Base-by-base conservation (phyloP, 495 filamentous ascomycete species). In the Aspergillus sclerotioniger region DNA sequence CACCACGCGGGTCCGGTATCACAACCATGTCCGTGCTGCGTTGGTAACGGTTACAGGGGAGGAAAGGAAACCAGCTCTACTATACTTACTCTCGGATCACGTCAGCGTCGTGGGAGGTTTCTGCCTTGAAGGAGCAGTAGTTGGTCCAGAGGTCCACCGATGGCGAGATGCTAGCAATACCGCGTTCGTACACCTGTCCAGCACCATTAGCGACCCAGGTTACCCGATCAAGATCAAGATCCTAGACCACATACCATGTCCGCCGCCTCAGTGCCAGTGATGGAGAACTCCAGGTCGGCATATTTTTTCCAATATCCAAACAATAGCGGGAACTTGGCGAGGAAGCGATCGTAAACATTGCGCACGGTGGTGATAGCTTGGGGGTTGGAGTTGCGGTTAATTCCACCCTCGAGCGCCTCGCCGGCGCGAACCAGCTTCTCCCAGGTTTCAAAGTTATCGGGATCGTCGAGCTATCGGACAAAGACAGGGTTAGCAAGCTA, bases 231-330 rank as follows among this genome's bases (percentile, higher is more conserved):
- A 37, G 28, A 39, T 16, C 16, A 56, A 31, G 17, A 51, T 20
- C 17, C 1, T 81, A 13, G 25, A 5, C 25, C 25, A 25, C 54
- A 55, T 66, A 97, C 94, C 90, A 98, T 94, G 69, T 99, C 94
- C 55, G 94, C 95, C 29, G 95, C 92, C 76, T 99, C 94, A 1
- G 95, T 96, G 25, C 94, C 94, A 6, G 91, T 91, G 61, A 98
- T 96, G 15, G 90, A 90, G 73, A 99, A 99, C 67, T 99, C 94
- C 21, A 96, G 75, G 68, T 98, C 94, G 63, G 94, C 94, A 85
- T 99, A 98, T 72, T 96, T 98, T 78, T 97, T 97, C 94, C 94
- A 99, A 74, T 97, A 99, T 43, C 92, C 94, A 69, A 97, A 99
- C 2, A 98, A 83, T 21, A 98, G 80, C 1, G 94, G 94, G 66